A percentile compares a stretch with the other conserved stretches of the same genome.
These are phyloP conservation scores for Metarhizium robertsii DNA, from an alignment of 2,329 filamentous ascomycete species.

Conservation along the genomic window DNA sequence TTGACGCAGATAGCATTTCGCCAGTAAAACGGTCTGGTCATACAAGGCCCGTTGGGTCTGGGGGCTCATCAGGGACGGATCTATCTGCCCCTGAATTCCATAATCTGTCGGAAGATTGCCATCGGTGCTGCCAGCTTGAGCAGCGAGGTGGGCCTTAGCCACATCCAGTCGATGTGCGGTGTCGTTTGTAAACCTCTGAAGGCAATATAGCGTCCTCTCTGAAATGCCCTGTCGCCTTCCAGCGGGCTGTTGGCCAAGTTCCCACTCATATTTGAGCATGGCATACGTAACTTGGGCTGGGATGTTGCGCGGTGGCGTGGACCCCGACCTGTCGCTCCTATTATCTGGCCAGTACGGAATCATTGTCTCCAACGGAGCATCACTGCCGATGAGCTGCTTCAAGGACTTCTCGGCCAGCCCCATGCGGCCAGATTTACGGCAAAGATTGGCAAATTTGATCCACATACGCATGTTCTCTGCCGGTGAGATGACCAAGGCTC, in stretches of 20 bases:
- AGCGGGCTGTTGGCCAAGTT: constrained; percentile 57
- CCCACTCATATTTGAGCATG: constrained; percentile 96
- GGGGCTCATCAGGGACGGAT: constrained; percentile 35
- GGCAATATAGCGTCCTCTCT: constrained; percentile 47
- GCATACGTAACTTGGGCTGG: constrained; percentile 84
- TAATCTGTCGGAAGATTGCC: constrained; percentile 36
- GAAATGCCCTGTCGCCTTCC: constrained; percentile 34
- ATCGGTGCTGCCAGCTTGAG: constrained; percentile 34
- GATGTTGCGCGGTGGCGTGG: constrained; percentile 31
- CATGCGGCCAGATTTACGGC: constrained; percentile 89
- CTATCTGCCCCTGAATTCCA: constrained; percentile 38
- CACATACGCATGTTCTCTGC: constrained; percentile 97
- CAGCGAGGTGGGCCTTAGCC: constrained; percentile 39
- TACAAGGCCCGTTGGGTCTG: constrained; percentile 43
- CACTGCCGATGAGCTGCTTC: constrained; percentile 74
- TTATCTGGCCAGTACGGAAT: constrained; percentile 50
- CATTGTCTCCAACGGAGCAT: constrained; percentile 50
- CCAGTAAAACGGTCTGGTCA: constrained; percentile 64
- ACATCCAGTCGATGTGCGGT: constrained; percentile 45
- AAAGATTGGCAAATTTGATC: constrained; percentile 98
- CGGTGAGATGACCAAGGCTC: constrained; percentile 83
- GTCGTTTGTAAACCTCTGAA: constrained; percentile 52
- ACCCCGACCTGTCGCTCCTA: constrained; percentile 9
- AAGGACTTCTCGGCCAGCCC: constrained; percentile 92
- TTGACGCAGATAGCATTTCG: constrained; percentile 92